Evolutionary conservation across 2,329 filamentous ascomycete genomes (phyloP).

Genomic region (Beauveria caledonica): DNA sequence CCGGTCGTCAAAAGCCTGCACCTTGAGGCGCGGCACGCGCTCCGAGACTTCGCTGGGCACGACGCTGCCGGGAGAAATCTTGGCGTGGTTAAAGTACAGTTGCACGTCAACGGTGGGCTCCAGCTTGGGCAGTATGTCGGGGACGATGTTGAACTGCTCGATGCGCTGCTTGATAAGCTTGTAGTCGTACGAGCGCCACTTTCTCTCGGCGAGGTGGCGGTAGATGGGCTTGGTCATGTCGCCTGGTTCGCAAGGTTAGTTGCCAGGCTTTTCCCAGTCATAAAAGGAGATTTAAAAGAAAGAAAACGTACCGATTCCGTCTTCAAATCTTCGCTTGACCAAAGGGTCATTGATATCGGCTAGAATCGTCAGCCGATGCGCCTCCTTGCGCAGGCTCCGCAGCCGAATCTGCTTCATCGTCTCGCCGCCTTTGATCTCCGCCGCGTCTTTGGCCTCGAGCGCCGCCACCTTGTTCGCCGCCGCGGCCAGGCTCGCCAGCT

Average conservation of each 20-base stretch:
- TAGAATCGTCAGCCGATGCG: constrained; percentile 76
- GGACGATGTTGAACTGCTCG: constrained; percentile 75
- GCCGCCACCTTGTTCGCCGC: constrained; percentile 61
- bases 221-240: constrained; percentile 98
- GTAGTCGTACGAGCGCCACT: constrained; percentile 80
- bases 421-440: constrained; percentile 49
- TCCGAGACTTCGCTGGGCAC: constrained; percentile 70
- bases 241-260: constrained; percentile 40
- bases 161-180: constrained; percentile 78
- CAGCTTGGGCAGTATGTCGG: constrained; percentile 76
- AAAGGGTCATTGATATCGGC: constrained; percentile 93
- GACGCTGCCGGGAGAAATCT: constrained; percentile 67
- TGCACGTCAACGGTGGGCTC: constrained; percentile 72
- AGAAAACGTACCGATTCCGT: constrained; percentile 63
- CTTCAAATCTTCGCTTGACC: constrained; percentile 90
- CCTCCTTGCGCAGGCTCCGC: constrained; percentile 25
- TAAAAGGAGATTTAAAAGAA: too few species aligned
- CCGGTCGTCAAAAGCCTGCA: constrained; percentile 78
- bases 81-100: constrained; percentile 66
- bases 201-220: constrained; percentile 74
- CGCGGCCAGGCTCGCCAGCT: constrained; percentile 62
- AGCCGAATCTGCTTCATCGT: constrained; percentile 7
- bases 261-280: too few species aligned
- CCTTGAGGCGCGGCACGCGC: constrained; percentile 62
- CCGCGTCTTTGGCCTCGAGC: constrained; percentile 51